Percentiles rank a stretch among this genome's conserved stretches.
Evolutionary conservation across 495 filamentous ascomycete genomes (phyloP).

Genomic region (Penicillium flavigenum): DNA sequence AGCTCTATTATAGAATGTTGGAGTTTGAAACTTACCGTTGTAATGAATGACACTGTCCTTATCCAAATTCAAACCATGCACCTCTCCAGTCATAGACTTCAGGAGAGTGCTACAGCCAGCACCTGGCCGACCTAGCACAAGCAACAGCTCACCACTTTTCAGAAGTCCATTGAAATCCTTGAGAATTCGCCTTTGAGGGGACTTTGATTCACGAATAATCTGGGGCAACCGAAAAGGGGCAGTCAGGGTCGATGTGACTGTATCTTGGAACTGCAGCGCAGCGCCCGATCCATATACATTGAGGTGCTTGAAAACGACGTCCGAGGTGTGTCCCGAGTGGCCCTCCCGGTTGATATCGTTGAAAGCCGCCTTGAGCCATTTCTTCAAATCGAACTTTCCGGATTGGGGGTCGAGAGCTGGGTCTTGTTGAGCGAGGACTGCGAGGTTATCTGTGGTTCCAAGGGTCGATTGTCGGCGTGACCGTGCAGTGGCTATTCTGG

Average conservation of each 20-base stretch:
- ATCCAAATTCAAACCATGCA: constrained; percentile 37
- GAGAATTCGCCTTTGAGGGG: constrained; percentile 35
- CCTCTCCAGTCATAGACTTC: constrained; percentile 38
- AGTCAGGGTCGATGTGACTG: constrained; percentile 44
- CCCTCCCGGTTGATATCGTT: constrained; percentile 28
- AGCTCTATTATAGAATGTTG: not conserved
- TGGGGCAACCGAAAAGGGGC: constrained; percentile 40
- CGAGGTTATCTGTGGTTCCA: constrained; percentile 8
- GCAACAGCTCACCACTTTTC: constrained; percentile 37
- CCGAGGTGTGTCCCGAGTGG: constrained; percentile 24
- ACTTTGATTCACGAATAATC: constrained; percentile 13
- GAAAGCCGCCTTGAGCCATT: constrained; percentile 34
- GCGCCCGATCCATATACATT: constrained; percentile 52
- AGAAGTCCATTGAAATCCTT: constrained; percentile 39
- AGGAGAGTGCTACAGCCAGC: constrained; percentile 43
- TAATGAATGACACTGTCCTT: constrained; percentile 45
- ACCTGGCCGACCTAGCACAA: constrained; percentile 42
- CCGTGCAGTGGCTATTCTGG: constrained; percentile 23
- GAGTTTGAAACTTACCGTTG: constrained; percentile 30
- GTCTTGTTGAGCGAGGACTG: constrained; percentile 23
- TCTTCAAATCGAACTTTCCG: constrained; percentile 26
- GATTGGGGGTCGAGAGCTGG: constrained; percentile 30
- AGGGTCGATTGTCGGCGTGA: constrained; percentile 19
- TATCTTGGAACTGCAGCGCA: constrained; percentile 52
- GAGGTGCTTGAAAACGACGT: constrained; percentile 50